Conservation (phyloP, 129 eudicot species). For the Mikania micrantha region DNA sequence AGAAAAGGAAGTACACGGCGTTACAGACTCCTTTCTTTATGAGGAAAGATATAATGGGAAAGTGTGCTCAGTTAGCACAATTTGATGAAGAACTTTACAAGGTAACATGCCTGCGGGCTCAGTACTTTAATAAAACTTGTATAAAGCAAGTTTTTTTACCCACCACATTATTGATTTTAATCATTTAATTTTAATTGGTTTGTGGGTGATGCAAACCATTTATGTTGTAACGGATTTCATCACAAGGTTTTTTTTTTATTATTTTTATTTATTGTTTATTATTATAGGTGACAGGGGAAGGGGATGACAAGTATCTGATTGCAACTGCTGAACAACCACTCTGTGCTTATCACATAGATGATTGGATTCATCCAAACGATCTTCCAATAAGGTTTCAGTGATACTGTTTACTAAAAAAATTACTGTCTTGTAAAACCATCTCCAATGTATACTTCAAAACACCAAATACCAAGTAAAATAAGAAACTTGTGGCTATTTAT, state of each 20-base stretch:
- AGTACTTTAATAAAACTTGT: neutral
- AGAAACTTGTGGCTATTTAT: too few species aligned
- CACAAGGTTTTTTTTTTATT: neutral
- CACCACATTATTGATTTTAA: too few species aligned
- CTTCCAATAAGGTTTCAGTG: constrained; percentile 62
- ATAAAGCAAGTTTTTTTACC: constrained; percentile 9
- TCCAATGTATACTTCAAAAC: neutral
- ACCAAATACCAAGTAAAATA: neutral
- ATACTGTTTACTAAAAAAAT: neutral
- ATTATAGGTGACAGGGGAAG: constrained; percentile 86
- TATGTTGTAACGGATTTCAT: neutral
- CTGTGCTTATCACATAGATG: constrained; percentile 84
- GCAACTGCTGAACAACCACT: constrained; percentile 99
- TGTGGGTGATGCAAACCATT: neutral
- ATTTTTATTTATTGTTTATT: too few species aligned
- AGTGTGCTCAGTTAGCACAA: constrained; percentile 90
- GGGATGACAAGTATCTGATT: constrained; percentile 94
- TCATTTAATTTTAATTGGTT: neutral
- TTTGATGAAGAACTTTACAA: constrained; percentile 98
- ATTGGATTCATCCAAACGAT: constrained; percentile 83
- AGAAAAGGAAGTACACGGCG: constrained; percentile 49
- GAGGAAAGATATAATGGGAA: constrained; percentile 90
- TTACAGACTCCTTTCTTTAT: constrained; percentile 88
- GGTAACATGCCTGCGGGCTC: constrained; percentile 29
- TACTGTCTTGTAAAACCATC: neutral